A percentile compares a stretch with the other conserved stretches of the same genome.
Evolutionary conservation across 352 stramenopile species (phyloP).

Genomic region (Phytophthora chlamydospora): DNA sequence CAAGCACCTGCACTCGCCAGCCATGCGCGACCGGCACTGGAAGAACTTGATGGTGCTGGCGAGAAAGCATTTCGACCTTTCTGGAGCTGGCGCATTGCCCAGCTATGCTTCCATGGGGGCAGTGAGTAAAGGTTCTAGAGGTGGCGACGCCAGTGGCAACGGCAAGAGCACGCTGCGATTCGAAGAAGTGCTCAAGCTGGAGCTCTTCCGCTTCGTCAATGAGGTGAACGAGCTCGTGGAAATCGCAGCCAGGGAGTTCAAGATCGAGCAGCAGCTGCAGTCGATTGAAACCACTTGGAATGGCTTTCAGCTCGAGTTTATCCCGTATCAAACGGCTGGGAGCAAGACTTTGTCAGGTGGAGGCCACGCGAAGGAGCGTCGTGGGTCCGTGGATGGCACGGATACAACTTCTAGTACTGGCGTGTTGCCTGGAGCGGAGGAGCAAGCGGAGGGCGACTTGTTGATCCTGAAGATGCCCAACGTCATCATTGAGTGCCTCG

Average conservation of each 20-base stretch:
- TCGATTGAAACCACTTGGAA: constrained; percentile 93
- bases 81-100: constrained; percentile 19
- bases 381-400: constrained; percentile 3
- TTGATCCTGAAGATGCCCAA: constrained; percentile 91
- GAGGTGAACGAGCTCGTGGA: constrained; percentile 96
- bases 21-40: constrained; percentile 91
- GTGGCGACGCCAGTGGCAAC: constrained; percentile 2
- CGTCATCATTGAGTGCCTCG: constrained; percentile 93
- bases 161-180: constrained; percentile 71
- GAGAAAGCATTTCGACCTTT: constrained; percentile 87
- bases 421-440: constrained; percentile 17
- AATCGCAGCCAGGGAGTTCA: constrained; percentile 95
- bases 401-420: constrained; percentile 9
- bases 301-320: constrained; percentile 92
- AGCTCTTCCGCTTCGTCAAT: constrained; percentile 92
- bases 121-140: constrained; percentile 7
- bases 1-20: constrained; percentile 87
- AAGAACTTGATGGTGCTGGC: constrained; percentile 88
- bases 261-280: constrained; percentile 96
- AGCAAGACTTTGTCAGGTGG: constrained; percentile 20
- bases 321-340: constrained; percentile 83
- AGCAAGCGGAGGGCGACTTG: constrained; percentile 77
- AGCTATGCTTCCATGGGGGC: constrained; percentile 23
- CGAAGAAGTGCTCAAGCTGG: constrained; percentile 93
- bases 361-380: constrained; percentile 6